Evolutionary conservation across 352 stramenopile species (phyloP).

Genomic region (Globisporangium cystogenes): DNA sequence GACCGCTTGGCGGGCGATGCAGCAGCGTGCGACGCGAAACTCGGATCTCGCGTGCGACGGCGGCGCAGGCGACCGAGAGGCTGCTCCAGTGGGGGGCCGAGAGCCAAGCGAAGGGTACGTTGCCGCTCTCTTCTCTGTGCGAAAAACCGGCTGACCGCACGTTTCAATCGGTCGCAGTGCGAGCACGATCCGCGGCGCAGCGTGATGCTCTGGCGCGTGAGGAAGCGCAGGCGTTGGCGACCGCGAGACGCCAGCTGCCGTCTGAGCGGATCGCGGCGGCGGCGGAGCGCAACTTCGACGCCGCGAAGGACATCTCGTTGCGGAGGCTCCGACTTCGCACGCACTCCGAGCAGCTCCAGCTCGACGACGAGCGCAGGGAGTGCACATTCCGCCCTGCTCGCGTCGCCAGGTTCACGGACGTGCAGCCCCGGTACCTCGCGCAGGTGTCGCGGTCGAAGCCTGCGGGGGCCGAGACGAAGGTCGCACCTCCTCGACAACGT

Average conservation of each 20-base stretch:
- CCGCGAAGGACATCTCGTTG: constrained; percentile 23
- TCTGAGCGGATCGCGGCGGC: constrained; percentile 17
- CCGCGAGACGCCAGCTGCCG: constrained; percentile 15
- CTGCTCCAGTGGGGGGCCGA: constrained; percentile 7
- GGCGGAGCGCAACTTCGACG: constrained; percentile 31
- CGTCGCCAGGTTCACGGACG: constrained; percentile 4
- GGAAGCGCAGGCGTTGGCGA: constrained; percentile 17
- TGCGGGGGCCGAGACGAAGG: background rate
- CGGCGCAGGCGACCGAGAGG: constrained; percentile 1
- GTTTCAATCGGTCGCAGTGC: constrained; percentile 3
- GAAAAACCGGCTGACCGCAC: too few species aligned
- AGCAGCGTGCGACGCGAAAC: background rate
- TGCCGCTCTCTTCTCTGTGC: background rate
- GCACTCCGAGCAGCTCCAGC: constrained; percentile 19
- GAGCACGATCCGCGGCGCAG: constrained; percentile 14
- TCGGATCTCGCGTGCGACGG: constrained; percentile 4
- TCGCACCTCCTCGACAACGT: background rate
- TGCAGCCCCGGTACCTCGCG: constrained; percentile 8
- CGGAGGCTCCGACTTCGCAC: constrained; percentile 24
- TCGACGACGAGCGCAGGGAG: constrained; percentile 15
- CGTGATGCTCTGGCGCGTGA: constrained; percentile 18
- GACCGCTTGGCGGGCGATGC: too few species aligned
- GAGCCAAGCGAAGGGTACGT: constrained; percentile 7
- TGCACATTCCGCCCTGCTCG: constrained; percentile 34
- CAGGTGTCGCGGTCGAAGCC: background rate